Evolutionary conservation across 2,329 filamentous ascomycete genomes (phyloP), one percentile per base, ranked within the genome.

Genomic region (Metarhizium album): DNA sequence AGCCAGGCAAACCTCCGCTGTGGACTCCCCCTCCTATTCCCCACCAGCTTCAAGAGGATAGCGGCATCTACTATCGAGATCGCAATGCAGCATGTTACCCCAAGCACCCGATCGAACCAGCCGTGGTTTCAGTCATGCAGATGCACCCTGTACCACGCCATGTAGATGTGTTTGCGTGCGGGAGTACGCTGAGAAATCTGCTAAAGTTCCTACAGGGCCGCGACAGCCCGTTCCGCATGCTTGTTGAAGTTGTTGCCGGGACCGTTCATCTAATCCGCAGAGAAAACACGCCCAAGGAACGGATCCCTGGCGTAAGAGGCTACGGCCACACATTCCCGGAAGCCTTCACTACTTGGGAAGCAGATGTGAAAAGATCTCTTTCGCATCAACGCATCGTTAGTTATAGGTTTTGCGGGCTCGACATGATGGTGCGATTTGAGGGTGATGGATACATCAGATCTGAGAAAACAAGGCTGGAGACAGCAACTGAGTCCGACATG

Each of bases 271-370:
- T 88, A 46, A 62, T 83, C 13, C 77, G 83, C 1, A 72, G 77
- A 22, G 82, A 84, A 57, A 80, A 78, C 43, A 74, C 76, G 0
- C 80, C 82, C 0, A 74, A 62, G 0, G 79, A 84, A 55, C 59
- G 70, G 0, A 80, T 87, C 4, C 56, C 65, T 0, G 70, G 70
- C n/a, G 65, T 87, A 0, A 57, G 57, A 16, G 84, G 84, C 0
- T 86, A 73, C 56, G 83, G 83, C 0, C 82, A 87, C 56, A 74
- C 78, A 0, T 87, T 88, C 55, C 80, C 80, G 0, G 80, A 86
- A 46, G 70, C 71, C 1, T 82, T 86, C 58, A 87, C 84, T 0
- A 78, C 71, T 0, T 87, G 83, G 82, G 74, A 77, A 9, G 11
- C 57, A 0, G 71, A 71, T 1, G 74, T 80, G 0, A 71, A 69